Percentiles rank a stretch among this genome's conserved stretches.
Evolutionary conservation across 495 filamentous ascomycete genomes (phyloP).

Genomic region (Lasiosphaeria miniovina): DNA sequence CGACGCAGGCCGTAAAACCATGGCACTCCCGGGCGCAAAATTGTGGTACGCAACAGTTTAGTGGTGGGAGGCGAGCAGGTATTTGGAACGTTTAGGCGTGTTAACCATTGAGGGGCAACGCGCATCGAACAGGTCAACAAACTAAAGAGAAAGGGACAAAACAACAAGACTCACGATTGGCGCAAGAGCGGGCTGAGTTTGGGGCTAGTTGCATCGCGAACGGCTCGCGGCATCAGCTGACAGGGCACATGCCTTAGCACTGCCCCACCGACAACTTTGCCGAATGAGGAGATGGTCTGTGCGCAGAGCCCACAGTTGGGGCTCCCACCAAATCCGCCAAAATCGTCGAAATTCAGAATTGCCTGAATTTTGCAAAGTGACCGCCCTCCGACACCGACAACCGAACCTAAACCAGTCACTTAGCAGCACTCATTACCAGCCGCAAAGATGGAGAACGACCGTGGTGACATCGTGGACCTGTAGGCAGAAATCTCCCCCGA

Average conservation of each 20-base stretch:
- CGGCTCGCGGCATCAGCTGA: constrained; percentile 28
- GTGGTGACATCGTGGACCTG: constrained; percentile 97
- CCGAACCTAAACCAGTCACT: constrained; percentile 26
- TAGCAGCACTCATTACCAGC: constrained; percentile 26
- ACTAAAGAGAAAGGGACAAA: constrained; percentile 6
- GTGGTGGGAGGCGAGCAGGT: background rate
- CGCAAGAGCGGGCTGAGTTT: background rate
- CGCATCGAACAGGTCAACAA: too few relatives aligned
- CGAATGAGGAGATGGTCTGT: constrained; percentile 18
- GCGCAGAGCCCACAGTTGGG: constrained; percentile 24
- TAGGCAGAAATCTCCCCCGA: constrained; percentile 39
- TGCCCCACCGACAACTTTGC: background rate
- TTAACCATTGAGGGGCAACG: too few relatives aligned
- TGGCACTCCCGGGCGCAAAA: constrained; percentile 12
- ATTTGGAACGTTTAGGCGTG: too few relatives aligned
- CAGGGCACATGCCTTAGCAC: constrained; percentile 12
- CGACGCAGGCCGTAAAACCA: constrained; percentile 42
- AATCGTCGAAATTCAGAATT: constrained; percentile 29
- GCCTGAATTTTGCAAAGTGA: constrained; percentile 28
- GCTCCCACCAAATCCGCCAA: constrained; percentile 35
- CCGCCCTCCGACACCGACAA: constrained; percentile 29
- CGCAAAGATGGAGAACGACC: constrained; percentile 44
- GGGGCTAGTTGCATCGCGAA: constrained; percentile 7
- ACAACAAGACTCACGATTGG: constrained; percentile 6
- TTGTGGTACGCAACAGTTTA: constrained; percentile 5